Conservation (phyloP, 2,329 filamentous ascomycete genomes). For the Colletotrichum trifolii region DNA sequence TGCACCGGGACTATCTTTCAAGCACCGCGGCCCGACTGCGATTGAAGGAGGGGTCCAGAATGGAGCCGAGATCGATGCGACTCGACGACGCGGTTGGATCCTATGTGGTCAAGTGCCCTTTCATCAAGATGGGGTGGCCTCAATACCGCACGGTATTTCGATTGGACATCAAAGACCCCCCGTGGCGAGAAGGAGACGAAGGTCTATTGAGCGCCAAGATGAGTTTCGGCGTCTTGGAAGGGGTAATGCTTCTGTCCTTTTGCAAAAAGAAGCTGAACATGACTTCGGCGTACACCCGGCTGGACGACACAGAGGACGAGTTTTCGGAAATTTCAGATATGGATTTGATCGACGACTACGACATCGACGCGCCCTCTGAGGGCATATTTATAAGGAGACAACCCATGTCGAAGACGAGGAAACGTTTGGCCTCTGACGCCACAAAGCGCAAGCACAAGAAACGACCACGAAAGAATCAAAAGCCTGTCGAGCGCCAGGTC, state of each 20-base stretch:
- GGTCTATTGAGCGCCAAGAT: conserved; percentile 7
- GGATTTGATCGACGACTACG: too few species aligned
- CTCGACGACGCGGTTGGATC: conserved; percentile 9
- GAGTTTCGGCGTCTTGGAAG: conserved; percentile 3
- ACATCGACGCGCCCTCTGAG: too few species aligned
- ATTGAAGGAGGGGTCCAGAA: background rate
- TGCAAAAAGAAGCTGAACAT: background rate
- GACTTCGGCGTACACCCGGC: background rate
- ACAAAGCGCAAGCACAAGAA: too few species aligned
- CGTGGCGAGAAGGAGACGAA: background rate
- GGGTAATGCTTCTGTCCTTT: conserved; percentile 11
- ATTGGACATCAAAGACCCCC: conserved; percentile 8
- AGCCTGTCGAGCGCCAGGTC: too few species aligned
- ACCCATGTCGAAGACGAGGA: too few species aligned
- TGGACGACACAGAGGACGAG: too few species aligned
- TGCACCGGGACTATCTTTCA: conserved; percentile 1
- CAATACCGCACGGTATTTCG: background rate
- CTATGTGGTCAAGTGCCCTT: conserved; percentile 5
- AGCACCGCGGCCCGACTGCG: background rate
- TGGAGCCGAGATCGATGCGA: background rate
- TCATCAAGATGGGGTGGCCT: background rate
- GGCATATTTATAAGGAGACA: too few species aligned
- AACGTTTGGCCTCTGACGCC: too few species aligned
- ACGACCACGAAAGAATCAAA: too few species aligned
- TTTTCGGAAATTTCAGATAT: too few species aligned